Evolutionary conservation across 208 protist genomes (phyloP), one percentile per base, ranked within the genome.

Genomic region (Trypanosoma rangeli): DNA sequence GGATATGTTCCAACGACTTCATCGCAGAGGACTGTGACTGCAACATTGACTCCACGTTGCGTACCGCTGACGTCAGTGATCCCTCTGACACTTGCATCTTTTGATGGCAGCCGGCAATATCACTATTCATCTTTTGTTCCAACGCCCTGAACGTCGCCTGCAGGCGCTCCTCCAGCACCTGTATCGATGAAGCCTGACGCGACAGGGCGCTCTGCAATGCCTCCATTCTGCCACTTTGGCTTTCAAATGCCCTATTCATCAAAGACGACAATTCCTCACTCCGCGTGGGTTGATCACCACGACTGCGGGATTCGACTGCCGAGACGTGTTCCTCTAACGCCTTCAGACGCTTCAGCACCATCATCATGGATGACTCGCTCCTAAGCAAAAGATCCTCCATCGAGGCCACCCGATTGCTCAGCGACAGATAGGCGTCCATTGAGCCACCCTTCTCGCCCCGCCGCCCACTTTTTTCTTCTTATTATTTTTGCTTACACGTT

Each of bases 361-460:
- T 70, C 13, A 74, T 56, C 54, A 91, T 69, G 9, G 76, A 85
- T 15, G 86, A 80, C 72, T 93, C 91, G 64, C 89, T 86, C 67
- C 85, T 78, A 0, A 80, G 85, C 22, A 96, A 79, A 24, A 94
- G 84, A 55, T 94, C 86, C 75, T 96, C 87, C 58, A 96, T 71
- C 3, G 91, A 96, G 44, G 84, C 24, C n/a, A 90, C 68, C 10
- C 91, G 82, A 42, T 78, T 80, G 12, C 76, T 77, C 55, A 96
- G 64, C 8, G 81, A 85, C 0, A 63, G 55, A 63, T 73, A 73
- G 0, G 65, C 55, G 4, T 73, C 73, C 68, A 78, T 73, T 53
- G 49, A n/a, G 22, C 49, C 49, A 9, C 49, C 3, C 9, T n/a
- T 1, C 49, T 26, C 49, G 12, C 16, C 16, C 49, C 49, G 9